Evolutionary conservation across 352 stramenopile genomes (phyloP), one percentile per base, ranked within the genome.

Genomic region (Phytophthora sp.): DNA sequence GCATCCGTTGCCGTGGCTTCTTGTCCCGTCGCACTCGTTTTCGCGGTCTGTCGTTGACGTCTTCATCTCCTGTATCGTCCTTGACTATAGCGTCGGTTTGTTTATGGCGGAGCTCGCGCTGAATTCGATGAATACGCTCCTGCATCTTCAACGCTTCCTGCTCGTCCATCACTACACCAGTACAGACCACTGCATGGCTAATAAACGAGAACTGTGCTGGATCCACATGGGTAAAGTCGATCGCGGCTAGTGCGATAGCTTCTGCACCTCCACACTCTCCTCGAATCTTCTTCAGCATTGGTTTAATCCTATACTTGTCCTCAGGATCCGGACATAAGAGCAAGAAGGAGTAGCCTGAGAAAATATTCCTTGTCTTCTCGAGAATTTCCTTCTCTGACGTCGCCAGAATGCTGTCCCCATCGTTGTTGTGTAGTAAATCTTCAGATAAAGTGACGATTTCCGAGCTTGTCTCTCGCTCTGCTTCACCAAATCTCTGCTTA

Each of bases 111-210:
- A 50, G 33, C 0, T 51, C 21, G 31, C 67, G 71, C 27, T 78
- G 56, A 61, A 69, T 52, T 3, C 70, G 21, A 27, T 74, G 51
- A 54, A 80, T 75, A 30, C 50, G 64, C 15, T 70, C 52, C 54
- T 78, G 69, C 16, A 80, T 68, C 15, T 57, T 52, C n/a, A 71
- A 23, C 8, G 71, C 66, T 21, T 70, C 69, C 0, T 66, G 20
- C 7, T 81, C 62, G 11, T 83, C 57, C 44, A 88, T 31, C 4
- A 58, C 47, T 1, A 74, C 80, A n/a, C 85, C 85, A 26, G 73
- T 79, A 57, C 82, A 86, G 0, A 93, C 39, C 2, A 91, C 81
- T 7, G 79, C 67, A 60, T 91, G 79, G 2, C 79, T 90, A n/a
- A 93, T 54, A 61, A 89, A 88, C 1, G 74, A 54, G 46, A 93